Evolutionary conservation across 2,329 filamentous ascomycete genomes (phyloP), one percentile per base, ranked within the genome.

Genomic region (Claviceps quebecensis): DNA sequence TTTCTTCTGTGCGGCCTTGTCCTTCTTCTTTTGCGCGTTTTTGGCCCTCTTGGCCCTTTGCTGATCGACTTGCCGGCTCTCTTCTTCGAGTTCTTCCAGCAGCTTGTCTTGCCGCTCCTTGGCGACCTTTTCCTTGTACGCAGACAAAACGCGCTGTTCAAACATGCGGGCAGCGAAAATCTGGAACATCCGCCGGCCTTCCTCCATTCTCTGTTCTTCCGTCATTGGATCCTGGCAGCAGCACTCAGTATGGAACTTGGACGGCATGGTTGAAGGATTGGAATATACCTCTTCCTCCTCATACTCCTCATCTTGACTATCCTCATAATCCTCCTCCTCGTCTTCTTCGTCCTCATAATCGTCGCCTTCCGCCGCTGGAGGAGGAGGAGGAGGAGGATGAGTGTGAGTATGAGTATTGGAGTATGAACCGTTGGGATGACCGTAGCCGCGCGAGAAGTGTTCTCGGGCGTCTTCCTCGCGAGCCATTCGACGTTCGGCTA

Each of bases 151-250:
- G 56, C 93, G 80, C 67, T 98, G 93, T 71, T 98, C 93, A 67
- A 98, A 98, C 93, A 98, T 98, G 56, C 93, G 83, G 53, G 93
- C 93, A 55, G 93, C 93, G 68, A 98, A 98, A 66, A 98, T 97
- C 67, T 98, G 93, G 65, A 98, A 98, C 93, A 98, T 98, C 59
- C 91, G 80, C 52, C 93, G 82, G 55, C 93, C 93, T 73, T 98
- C 93, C 67, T 97, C 90, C 93, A 98, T 97, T 55, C 93, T 86
- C 73, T 97, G 90, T 71, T 95, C 88, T 72, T 97, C 91, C 49
- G 89, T 96, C 87, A 97, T 93, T 57, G 85, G 82, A 65, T 95
- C 90, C 91, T 97, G 69, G 60, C 67, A 70, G 65, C 65, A 70
- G 63, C 67, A 68, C 65, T 70, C 63, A 67, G 69, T 66, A 70